Evolutionary conservation across 306 rosid species (phyloP).

Genomic region (Begonia loranthoides): DNA sequence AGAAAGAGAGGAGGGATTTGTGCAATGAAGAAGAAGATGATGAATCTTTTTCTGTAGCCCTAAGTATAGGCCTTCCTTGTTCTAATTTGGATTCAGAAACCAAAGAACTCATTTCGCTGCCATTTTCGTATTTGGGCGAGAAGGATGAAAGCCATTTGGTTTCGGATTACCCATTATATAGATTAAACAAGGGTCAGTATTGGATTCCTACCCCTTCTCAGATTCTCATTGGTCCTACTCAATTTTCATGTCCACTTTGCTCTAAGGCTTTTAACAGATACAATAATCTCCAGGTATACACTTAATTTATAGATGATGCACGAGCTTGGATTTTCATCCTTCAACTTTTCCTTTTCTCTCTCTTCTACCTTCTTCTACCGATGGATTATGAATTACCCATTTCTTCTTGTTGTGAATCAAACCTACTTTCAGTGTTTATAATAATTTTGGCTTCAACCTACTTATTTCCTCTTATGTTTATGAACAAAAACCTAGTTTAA

Average conservation of each 20-base stretch:
- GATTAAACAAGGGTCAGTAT: conserved; percentile 42
- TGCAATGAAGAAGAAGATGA: background rate
- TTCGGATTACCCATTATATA: conserved; percentile 8
- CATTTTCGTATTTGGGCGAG: too few relatives aligned
- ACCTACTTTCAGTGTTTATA: too few relatives aligned
- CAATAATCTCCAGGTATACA: conserved; percentile 70
- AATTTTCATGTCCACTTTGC: conserved; percentile 66
- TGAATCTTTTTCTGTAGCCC: conserved; percentile 28
- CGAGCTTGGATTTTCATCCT: background rate
- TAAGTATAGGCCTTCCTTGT: conserved; percentile 55
- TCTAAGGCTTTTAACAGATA: conserved; percentile 75
- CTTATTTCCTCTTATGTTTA: background rate
- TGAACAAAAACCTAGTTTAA: too few relatives aligned
- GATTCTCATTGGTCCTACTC: conserved; percentile 81
- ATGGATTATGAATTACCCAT: too few relatives aligned
- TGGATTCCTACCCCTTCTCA: conserved; percentile 89
- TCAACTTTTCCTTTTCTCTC: conserved; percentile 2
- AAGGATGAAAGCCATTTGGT: too few relatives aligned
- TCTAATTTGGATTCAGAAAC: conserved; percentile 19
- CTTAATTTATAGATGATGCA: background rate
- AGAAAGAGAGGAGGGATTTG: conserved; percentile 7
- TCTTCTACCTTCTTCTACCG: background rate
- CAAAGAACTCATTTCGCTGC: background rate
- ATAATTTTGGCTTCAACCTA: too few relatives aligned
- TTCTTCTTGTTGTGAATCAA: too few relatives aligned